phyloP scores from a whole-genome alignment of 2,329 filamentous ascomycete species.

The Immersiporthe knoxdaviesiana region DNA sequence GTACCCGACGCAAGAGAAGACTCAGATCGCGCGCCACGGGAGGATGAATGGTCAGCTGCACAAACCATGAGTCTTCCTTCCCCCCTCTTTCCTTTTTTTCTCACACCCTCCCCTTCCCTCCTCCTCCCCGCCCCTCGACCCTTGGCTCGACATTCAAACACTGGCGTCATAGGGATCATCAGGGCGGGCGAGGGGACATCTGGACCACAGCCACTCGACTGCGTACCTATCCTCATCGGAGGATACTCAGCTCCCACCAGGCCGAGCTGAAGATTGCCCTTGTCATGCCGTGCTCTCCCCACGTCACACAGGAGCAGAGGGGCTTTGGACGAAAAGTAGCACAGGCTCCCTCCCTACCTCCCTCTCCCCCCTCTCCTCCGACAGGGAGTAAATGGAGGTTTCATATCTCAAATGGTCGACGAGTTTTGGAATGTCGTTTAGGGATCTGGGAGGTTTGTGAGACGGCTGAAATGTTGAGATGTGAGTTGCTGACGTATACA shows the following conservation, averaged over 20 bases:
- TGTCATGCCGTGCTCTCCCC: not conserved
- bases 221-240: not conserved
- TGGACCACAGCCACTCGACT: not conserved
- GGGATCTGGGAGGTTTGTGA: not conserved
- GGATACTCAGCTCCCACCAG: not conserved
- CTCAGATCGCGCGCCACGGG: slow-evolving; percentile 12
- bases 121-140: too few relatives aligned
- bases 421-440: not conserved
- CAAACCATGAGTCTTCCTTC: not conserved
- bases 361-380: not conserved
- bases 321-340: not conserved
- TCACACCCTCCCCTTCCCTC: too few relatives aligned
- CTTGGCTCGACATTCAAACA: not conserved
- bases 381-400: not conserved
- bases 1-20: slow-evolving; percentile 9
- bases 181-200: not conserved
- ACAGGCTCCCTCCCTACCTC: not conserved
- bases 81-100: too few relatives aligned
- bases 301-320: not conserved
- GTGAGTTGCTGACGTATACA: not conserved
- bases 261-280: not conserved
- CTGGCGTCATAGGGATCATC: not conserved
- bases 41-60: slow-evolving; percentile 5
- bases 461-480: not conserved
- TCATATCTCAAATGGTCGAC: not conserved